These are phyloP conservation scores for Abrus pulchellus DNA, from an alignment of 306 rosid species.

Conservation along the genomic window DNA sequence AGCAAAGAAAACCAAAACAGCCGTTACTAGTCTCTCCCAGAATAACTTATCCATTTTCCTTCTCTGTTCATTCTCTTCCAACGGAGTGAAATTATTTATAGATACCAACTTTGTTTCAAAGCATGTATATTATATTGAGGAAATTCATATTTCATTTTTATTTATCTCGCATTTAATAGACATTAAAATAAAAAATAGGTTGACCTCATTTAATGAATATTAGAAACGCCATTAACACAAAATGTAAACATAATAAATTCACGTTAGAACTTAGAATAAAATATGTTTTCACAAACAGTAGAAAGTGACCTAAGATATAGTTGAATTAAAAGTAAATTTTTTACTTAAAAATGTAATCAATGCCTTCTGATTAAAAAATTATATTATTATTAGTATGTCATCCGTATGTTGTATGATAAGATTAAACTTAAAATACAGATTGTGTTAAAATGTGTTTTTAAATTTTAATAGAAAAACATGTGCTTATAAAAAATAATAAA, in stretches of 20 bases:
- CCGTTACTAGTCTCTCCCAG: background rate
- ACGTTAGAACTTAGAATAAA: background rate
- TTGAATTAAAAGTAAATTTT: too few relatives aligned
- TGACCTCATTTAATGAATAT: background rate
- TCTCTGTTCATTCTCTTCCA: background rate
- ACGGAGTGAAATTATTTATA: background rate
- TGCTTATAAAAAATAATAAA: too few relatives aligned
- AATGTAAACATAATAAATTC: background rate
- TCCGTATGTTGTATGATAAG: too few relatives aligned
- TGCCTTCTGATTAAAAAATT: too few relatives aligned
- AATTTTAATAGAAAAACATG: too few relatives aligned
- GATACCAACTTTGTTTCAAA: background rate
- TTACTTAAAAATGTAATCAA: too few relatives aligned
- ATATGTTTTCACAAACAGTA: too few relatives aligned
- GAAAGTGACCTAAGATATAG: too few relatives aligned
- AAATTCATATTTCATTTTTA: background rate
- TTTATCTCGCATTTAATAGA: background rate
- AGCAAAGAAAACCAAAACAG: background rate
- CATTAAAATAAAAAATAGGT: too few relatives aligned
- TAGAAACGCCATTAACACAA: background rate
- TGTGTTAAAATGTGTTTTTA: too few relatives aligned
- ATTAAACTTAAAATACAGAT: too few relatives aligned
- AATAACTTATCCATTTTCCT: slow-evolving; percentile 11
- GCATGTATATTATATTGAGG: background rate
- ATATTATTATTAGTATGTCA: too few relatives aligned